Base-by-base conservation (phyloP, 2,329 filamentous ascomycete species). In the Fusarium udum region DNA sequence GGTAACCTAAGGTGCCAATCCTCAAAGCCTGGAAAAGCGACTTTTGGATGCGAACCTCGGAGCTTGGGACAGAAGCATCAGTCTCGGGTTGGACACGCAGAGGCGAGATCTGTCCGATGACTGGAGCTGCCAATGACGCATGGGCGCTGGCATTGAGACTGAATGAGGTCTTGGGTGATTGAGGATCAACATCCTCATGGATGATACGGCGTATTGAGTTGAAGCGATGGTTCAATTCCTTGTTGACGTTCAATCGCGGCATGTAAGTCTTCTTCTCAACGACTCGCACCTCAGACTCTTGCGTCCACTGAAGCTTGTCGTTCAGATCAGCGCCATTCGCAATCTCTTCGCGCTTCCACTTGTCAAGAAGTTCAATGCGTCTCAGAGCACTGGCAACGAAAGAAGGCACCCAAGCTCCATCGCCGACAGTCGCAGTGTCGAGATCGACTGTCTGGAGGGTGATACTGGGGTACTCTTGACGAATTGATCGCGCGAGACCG, bases 271-370 rank as follows among this genome's bases (percentile, higher is more conserved):
- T 40, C 52, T 58, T 58, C 4, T 62, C 48, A 22, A 62, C 26
- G 14, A 62, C 48, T 14, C 60, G 32, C 3, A 58, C 39, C n/a
- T 62, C 60, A 16, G 52, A 62, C 60, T 62, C 60, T 32, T 62
- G 60, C 3, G 32, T 62, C 60, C 60, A 58, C 2, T 58, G 48
- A 4, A 62, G 48, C 6, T 58, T 62, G 4, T 62, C 60, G 24
- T 31, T 62, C 5, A 58, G 31, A 7, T 62, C 40, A 10, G 48
- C 14, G 7, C 60, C 60, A 2, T 62, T 46, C 12, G 40, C 39
- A 31, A 62, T 62, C 31, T 62, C 60, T 15, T 62, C 60, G 11
- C 60, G 51, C 31, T 62, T 62, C 60, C 60, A 62, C 32, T 42
- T 62, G 0, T 62, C 60, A 18, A 58, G 31, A 3, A 62, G 60